Conservation (phyloP, 139 green algal genomes). For the Coccomyxa sp. region DNA sequence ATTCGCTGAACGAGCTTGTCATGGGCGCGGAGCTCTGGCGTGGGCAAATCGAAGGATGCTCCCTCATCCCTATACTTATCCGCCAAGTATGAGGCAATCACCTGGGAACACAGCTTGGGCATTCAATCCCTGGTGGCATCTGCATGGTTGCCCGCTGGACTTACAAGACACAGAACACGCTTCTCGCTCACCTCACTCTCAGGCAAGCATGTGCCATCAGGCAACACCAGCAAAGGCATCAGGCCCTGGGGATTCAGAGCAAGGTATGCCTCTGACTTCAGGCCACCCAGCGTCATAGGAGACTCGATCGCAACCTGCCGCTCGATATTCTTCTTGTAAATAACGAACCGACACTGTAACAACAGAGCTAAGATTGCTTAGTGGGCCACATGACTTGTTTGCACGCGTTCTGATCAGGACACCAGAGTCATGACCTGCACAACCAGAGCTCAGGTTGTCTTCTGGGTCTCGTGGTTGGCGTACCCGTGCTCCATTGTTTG, state of each 20-base stretch:
- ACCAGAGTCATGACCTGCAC: neutral
- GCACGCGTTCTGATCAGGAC: neutral
- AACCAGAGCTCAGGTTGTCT: too few relatives aligned
- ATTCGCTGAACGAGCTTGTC: conserved; percentile 44
- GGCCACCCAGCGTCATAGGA: conserved; percentile 46
- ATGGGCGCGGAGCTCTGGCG: conserved; percentile 40
- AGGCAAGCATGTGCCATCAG: conserved; percentile 50
- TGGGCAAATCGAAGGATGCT: conserved; percentile 41
- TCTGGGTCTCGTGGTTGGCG: too few relatives aligned
- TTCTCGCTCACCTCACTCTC: conserved; percentile 47
- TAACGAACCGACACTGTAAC: conserved; percentile 31
- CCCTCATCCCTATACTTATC: conserved; percentile 51
- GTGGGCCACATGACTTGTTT: neutral
- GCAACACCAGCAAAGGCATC: conserved; percentile 67
- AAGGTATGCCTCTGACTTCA: conserved; percentile 39
- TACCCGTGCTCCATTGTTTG: conserved; percentile 60
- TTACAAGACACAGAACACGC: neutral
- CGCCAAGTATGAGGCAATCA: conserved; percentile 70
- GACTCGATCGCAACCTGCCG: conserved; percentile 47
- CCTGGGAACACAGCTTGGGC: conserved; percentile 22
- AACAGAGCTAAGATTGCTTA: neutral
- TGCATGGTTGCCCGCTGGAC: neutral
- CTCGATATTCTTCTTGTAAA: conserved; percentile 63
- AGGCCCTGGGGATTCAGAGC: conserved; percentile 56
- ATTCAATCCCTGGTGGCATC: neutral